A percentile compares a stretch with the other conserved stretches of the same genome.
These are phyloP conservation scores for Fragaria vesca DNA, from an alignment of 306 rosid species.

Conservation along the genomic window DNA sequence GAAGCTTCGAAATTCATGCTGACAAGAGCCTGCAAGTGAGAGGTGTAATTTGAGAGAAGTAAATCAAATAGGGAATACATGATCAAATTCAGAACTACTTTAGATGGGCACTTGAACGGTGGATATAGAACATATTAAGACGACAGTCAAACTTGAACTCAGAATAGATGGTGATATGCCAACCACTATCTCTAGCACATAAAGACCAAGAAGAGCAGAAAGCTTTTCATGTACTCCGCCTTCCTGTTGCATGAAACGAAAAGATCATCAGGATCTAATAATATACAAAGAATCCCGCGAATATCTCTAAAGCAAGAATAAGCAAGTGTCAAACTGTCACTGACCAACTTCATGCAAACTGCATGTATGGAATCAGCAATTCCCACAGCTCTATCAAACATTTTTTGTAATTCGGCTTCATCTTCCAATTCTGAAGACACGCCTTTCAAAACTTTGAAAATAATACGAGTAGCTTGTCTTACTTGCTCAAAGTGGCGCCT, in stretches of 20 bases:
- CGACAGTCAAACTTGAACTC: constrained; percentile 4
- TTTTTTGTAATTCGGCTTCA: constrained; percentile 42
- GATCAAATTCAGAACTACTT: constrained; percentile 3
- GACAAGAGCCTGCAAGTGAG: constrained; percentile 63
- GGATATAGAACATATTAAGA: not conserved
- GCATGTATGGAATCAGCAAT: constrained; percentile 65
- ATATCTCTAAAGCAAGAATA: constrained; percentile 19
- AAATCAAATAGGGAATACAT: not conserved
- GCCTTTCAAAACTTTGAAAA: constrained; percentile 65
- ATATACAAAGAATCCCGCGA: constrained; percentile 19
- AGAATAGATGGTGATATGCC: constrained; percentile 15
- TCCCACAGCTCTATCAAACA: constrained; percentile 52
- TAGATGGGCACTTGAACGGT: not conserved
- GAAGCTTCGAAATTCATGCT: constrained; percentile 41
- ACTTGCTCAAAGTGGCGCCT: constrained; percentile 86
- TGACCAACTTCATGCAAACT: constrained; percentile 63
- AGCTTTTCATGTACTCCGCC: constrained; percentile 52
- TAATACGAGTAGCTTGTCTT: constrained; percentile 60
- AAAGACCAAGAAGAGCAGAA: constrained; percentile 66
- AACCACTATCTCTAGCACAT: constrained; percentile 76
- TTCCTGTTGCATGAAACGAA: constrained; percentile 46
- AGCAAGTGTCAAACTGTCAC: constrained; percentile 31
- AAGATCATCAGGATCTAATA: constrained; percentile 19
- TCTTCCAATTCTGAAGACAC: constrained; percentile 51
- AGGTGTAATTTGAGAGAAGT: constrained; percentile 18